Percentiles rank a stretch among this genome's conserved stretches.
Evolutionary conservation across 441 rosid species (phyloP).

Genomic region (Brassica hybrid): DNA sequence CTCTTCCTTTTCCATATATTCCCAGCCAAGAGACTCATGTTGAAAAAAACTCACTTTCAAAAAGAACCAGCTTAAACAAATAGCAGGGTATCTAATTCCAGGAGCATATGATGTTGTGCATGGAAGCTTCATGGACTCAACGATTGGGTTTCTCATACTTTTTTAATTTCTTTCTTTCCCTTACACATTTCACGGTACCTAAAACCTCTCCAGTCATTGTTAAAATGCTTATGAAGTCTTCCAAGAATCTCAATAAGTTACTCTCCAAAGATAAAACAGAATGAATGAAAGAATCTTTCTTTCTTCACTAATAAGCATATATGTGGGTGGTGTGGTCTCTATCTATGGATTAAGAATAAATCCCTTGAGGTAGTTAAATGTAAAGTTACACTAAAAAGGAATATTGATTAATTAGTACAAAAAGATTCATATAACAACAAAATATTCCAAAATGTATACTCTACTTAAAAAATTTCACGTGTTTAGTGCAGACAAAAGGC

Average conservation of each 20-base stretch:
- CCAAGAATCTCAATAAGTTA: constrained; percentile 38
- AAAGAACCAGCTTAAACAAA: constrained; percentile 37
- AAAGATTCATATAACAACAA: constrained; percentile 38
- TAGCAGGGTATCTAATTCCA: constrained; percentile 46
- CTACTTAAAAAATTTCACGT: constrained; percentile 26
- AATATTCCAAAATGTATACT: constrained; percentile 32
- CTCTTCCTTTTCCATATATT: constrained; percentile 38
- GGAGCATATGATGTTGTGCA: constrained; percentile 31
- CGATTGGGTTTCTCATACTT: constrained; percentile 33
- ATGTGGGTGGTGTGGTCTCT: constrained; percentile 38
- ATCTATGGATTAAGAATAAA: constrained; percentile 39
- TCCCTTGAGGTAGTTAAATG: constrained; percentile 39
- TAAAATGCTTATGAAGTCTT: constrained; percentile 15
- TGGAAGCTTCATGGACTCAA: constrained; percentile 37
- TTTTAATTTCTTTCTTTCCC: constrained; percentile 36
- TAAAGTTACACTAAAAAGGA: constrained; percentile 16
- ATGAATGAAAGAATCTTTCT: constrained; percentile 39
- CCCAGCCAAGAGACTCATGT: constrained; percentile 35
- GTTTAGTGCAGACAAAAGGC: constrained; percentile 25
- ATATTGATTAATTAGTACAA: constrained; percentile 24
- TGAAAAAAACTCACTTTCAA: constrained; percentile 30
- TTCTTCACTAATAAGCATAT: constrained; percentile 41
- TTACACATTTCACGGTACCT: constrained; percentile 38
- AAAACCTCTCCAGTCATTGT: constrained; percentile 39
- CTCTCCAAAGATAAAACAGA: constrained; percentile 28